Conservation (phyloP, 2,329 filamentous ascomycete genomes). For the Fusarium abutilonis region DNA sequence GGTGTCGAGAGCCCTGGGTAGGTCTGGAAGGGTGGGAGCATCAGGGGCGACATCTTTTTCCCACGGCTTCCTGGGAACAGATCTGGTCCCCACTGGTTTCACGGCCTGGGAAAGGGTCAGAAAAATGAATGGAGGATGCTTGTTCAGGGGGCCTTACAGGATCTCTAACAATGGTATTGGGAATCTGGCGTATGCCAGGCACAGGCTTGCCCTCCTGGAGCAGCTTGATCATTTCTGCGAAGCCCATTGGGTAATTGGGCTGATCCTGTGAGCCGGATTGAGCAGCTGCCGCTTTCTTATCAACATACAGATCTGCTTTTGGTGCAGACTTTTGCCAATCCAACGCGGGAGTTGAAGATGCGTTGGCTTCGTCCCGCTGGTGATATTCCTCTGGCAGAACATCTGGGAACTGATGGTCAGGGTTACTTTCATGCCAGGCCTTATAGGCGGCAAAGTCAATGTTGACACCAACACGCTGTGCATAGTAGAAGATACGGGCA, state of each 20-base stretch:
- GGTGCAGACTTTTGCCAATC: slow-evolving; percentile 63
- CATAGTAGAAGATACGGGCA: slow-evolving; percentile 75
- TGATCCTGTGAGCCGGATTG: slow-evolving; percentile 50
- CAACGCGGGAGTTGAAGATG: slow-evolving; percentile 36
- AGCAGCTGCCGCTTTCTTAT: slow-evolving; percentile 47
- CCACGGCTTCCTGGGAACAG: slow-evolving; percentile 75
- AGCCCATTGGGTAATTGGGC: slow-evolving; percentile 81
- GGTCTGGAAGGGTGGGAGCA: slow-evolving; percentile 28
- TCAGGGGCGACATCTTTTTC: slow-evolving; percentile 64
- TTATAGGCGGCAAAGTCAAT: slow-evolving; percentile 77
- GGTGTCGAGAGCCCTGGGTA: slow-evolving; percentile 46
- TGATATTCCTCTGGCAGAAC: slow-evolving; percentile 51
- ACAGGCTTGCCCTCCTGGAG: slow-evolving; percentile 85
- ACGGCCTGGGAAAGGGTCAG: slow-evolving; percentile 52
- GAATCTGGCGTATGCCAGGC: slow-evolving; percentile 87
- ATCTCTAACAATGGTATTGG: slow-evolving; percentile 78
- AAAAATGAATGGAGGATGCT: not conserved
- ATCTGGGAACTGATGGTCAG: slow-evolving; percentile 49
- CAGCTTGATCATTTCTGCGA: slow-evolving; percentile 85
- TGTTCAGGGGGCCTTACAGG: slow-evolving; percentile 60
- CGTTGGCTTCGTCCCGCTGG: slow-evolving; percentile 16
- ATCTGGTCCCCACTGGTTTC: slow-evolving; percentile 59
- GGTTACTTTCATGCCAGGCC: slow-evolving; percentile 62
- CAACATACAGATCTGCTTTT: slow-evolving; percentile 58
- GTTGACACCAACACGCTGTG: slow-evolving; percentile 58